Evolutionary conservation across 257 asterid genomes (phyloP).

Genomic region (Petunia axillaris): DNA sequence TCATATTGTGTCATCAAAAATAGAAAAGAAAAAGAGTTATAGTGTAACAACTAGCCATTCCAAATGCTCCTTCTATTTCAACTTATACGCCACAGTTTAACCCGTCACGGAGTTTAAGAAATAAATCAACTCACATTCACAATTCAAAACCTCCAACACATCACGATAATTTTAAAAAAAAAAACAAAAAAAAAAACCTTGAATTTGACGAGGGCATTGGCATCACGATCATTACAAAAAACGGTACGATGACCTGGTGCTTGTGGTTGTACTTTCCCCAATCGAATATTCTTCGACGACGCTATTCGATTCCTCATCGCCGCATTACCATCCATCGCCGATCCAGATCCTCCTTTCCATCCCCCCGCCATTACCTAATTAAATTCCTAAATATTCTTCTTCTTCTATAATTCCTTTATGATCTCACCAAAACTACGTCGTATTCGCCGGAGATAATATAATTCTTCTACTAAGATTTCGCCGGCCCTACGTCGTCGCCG

Average conservation of each 20-base stretch:
- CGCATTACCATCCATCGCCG: constrained; percentile 37
- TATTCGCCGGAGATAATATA: background rate
- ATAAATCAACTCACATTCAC: constrained; percentile 3
- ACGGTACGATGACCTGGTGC: constrained; percentile 98
- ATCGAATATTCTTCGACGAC: constrained; percentile 67
- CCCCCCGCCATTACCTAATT: constrained; percentile 56
- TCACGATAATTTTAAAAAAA: background rate
- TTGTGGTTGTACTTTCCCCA: constrained; percentile 96
- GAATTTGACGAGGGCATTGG: constrained; percentile 72
- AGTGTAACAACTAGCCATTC: too few species aligned
- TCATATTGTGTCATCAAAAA: too few species aligned
- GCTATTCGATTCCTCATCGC: constrained; percentile 42
- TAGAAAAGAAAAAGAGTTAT: too few species aligned
- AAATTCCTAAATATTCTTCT: constrained; percentile 44
- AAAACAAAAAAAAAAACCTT: constrained; percentile 51
- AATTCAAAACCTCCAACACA: background rate
- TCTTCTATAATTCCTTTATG: background rate
- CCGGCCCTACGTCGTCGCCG: constrained; percentile 13
- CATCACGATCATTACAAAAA: constrained; percentile 94
- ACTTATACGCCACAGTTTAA: too few species aligned
- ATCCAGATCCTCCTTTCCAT: constrained; percentile 90
- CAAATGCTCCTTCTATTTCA: too few species aligned
- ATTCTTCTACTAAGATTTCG: background rate
- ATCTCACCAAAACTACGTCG: background rate
- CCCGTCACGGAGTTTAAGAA: too few species aligned